These are phyloP conservation scores for Trichoderma harzianum DNA, from an alignment of 2,329 filamentous ascomycete species.

Conservation along the genomic window DNA sequence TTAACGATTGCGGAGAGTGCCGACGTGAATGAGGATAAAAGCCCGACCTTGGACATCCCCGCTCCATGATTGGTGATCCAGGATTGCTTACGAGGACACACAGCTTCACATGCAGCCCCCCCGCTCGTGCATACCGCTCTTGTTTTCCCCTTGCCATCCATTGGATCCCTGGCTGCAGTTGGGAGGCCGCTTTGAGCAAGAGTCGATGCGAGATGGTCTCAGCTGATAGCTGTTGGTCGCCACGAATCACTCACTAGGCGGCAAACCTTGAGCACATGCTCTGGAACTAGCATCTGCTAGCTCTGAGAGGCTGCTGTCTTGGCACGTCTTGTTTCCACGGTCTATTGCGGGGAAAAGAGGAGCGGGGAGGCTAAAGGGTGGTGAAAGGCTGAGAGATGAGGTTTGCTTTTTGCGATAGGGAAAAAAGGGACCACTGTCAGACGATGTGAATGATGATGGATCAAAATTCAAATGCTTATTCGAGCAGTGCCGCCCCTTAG, in stretches of 20 bases:
- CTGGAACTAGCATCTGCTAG: not conserved
- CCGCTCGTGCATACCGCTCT: not conserved
- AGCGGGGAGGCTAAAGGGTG: not conserved
- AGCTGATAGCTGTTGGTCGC: not conserved
- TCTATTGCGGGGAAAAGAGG: not conserved
- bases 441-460: not conserved
- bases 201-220: not conserved
- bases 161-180: not conserved
- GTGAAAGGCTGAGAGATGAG: not conserved
- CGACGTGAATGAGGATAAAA: not conserved
- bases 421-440: not conserved
- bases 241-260: not conserved
- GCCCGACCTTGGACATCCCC: not conserved
- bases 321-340: not conserved
- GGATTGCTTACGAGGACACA: not conserved
- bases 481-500: not conserved
- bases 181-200: not conserved
- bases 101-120: not conserved
- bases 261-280: constrained; percentile 7
- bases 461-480: not conserved
- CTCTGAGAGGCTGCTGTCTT: constrained; percentile 3
- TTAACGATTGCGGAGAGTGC: not conserved
- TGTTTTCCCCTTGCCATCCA: not conserved
- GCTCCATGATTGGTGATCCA: not conserved
- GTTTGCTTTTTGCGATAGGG: not conserved